Evolutionary conservation across 176 grass and related monocot genomes (phyloP), one percentile per base, ranked within the genome.

Genomic region (Elaeis guineensis): DNA sequence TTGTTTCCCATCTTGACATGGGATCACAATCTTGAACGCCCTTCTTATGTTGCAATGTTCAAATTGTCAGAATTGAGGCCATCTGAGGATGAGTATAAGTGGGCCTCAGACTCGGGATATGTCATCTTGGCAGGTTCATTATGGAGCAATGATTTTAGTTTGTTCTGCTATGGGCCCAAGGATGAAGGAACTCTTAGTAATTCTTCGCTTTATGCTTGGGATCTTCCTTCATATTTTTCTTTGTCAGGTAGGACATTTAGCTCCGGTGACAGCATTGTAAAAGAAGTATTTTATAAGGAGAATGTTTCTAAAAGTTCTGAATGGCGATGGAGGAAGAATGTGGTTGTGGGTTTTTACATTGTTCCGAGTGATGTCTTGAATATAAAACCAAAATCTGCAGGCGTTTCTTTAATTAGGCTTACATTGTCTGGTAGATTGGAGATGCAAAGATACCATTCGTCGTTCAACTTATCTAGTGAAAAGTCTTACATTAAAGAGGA

Each of bases 91-190:
- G 66, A 78, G 64, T 58, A 73, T 53, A 60, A 89, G n/a, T 77
- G 75, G 69, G 71, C 78, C 51, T 70, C 63, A 21, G 66, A 76
- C 59, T 83, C 74, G 28, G 84, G 81, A 59, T 85, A 85, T 80
- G 78, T 70, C 55, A 91, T 97, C 72, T 78, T 97, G 81, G 84
- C 82, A 19, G 81, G 87, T 78, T 91, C 81, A 1, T 76, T 91
- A 49, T 67, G 50, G 71, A 90, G 62, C 5, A 56, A 26, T 19
- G 69, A 80, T 32, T 91, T 91, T 69, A 78, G 67, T 61, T 21
- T 91, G 15, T 97, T 89, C 58, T 87, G 65, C 32, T 97, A 82
- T 64, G 92, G 87, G 20, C 69, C 62, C 58, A 69, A 82, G 50
- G 55, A 83, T 44, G 64, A 74, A 74, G 75, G 57, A 12, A 25